These are phyloP conservation scores for Perkinsus chesapeaki DNA, from an alignment of 169 alveolate species.

Conservation along the genomic window DNA sequence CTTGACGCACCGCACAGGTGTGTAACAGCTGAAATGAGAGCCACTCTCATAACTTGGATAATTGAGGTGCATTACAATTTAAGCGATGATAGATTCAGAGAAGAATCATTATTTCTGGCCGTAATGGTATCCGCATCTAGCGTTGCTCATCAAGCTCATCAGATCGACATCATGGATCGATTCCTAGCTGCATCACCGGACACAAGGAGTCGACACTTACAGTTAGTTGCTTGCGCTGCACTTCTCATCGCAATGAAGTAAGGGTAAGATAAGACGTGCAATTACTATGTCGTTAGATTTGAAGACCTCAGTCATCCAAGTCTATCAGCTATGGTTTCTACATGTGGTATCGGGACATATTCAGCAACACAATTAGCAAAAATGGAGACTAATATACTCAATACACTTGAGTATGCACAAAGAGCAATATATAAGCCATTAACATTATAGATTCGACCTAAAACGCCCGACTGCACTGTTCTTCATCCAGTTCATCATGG, in stretches of 20 bases:
- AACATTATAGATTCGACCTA: not conserved
- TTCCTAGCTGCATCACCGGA: not conserved
- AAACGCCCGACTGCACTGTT: not conserved
- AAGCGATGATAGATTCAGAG: not conserved
- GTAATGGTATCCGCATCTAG: not conserved
- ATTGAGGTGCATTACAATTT: not conserved
- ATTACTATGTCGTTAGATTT: not conserved
- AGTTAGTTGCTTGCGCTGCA: not conserved
- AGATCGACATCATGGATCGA: not conserved
- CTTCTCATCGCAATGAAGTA: not conserved
- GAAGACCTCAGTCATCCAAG: not conserved
- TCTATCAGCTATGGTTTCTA: not conserved
- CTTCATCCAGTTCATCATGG: not conserved
- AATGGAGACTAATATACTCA: not conserved
- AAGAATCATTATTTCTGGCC: not conserved
- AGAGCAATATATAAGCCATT: not conserved
- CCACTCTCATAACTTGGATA: not conserved
- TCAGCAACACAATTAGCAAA: not conserved
- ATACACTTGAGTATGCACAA: not conserved
- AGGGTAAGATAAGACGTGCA: not conserved
- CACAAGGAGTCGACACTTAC: not conserved
- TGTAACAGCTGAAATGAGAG: not conserved
- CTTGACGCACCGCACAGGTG: not conserved
- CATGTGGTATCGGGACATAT: not conserved
- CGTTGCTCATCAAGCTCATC: not conserved